These are phyloP conservation scores for Zymoseptoria ardabiliae DNA, from an alignment of 2,329 filamentous ascomycete genomes.

Conservation along the genomic window DNA sequence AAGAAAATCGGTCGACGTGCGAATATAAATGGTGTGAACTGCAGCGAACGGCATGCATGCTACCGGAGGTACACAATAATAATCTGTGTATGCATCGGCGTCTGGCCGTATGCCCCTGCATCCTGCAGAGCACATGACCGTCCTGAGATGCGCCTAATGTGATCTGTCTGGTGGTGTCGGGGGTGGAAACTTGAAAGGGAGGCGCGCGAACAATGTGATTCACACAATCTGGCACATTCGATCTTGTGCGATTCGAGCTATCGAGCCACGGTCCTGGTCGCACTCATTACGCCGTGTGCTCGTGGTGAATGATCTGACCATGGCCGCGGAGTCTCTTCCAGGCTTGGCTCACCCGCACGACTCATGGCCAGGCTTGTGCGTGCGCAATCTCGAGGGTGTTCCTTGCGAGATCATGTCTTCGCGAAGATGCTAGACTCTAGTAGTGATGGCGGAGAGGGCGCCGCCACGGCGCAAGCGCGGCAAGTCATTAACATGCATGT, in stretches of 20 bases:
- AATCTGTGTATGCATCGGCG: not conserved
- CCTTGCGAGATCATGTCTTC: too few relatives aligned
- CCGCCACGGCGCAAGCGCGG: not conserved
- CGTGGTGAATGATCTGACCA: too few relatives aligned
- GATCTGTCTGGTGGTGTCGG: too few relatives aligned
- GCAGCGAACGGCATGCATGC: not conserved
- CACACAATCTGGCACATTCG: not conserved
- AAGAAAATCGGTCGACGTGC: not conserved
- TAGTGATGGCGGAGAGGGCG: not conserved
- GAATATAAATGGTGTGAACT: too few relatives aligned
- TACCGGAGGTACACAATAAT: not conserved
- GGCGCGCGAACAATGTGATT: not conserved
- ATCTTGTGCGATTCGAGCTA: not conserved
- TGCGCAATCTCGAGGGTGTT: too few relatives aligned
- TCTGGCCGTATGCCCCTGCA: not conserved
- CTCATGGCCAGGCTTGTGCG: not conserved
- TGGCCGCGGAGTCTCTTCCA: not conserved
- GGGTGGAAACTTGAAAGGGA: too few relatives aligned
- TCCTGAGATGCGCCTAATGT: not conserved
- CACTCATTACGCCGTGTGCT: not conserved
- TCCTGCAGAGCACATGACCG: not conserved
- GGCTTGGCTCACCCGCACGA: not conserved
- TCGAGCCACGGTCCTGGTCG: not conserved
- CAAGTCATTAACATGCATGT: not conserved
- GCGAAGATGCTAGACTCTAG: not conserved